Evolutionary conservation across 2,329 filamentous ascomycete species (phyloP), one percentile per base, ranked within the genome.

Genomic region (Aureobasidium pullulans): DNA sequence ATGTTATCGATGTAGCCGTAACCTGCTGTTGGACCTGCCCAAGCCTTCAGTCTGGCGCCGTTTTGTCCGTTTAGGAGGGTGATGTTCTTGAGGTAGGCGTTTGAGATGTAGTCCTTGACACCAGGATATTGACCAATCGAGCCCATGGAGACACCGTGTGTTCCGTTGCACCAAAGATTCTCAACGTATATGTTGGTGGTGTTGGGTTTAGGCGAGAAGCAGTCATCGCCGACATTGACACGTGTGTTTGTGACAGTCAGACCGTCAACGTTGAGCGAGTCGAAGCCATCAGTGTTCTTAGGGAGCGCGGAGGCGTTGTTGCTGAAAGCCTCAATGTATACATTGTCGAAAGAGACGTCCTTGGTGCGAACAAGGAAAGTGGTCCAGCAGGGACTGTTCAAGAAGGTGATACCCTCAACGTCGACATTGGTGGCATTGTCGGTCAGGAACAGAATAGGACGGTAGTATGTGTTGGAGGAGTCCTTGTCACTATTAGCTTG

Each of bases 241-340:
- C 68, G 66, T 3, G 69, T 71, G 62, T 72, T 72, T 1, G 69
- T 71, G 1, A 73, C 70, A 2, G 61, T 77, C 7, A 85, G 68
- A 0, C 77, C 77, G 54, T 83, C 77, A 34, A 83, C 77, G 57
- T 84, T 84, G 57, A 81, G 73, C 0, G 81, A 80, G 71, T 86
- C 83, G 68, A 84, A 84, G 43, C 84, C 84, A 62, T 86, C 83
- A 0, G 81, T 84, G 68, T 86, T 85, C 66, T 83, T 82, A 4
- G 83, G 80, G 68, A 62, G 60, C 43, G 60, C 60, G 23, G 75
- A 72, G 47, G 66, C 70, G 59, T 78, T 79, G 15, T 72, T 78
- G n/a, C 80, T 83, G 16, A 75, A 72, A 0, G 81, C 79, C 11
- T 82, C 81, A 54, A 82, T 80, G 23, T 78, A 75, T 6, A 84